A percentile compares a stretch with the other conserved stretches of the same genome.
phyloP scores from a whole-genome alignment of 352 stramenopile genomes.

The Aphanomyces invadans region DNA sequence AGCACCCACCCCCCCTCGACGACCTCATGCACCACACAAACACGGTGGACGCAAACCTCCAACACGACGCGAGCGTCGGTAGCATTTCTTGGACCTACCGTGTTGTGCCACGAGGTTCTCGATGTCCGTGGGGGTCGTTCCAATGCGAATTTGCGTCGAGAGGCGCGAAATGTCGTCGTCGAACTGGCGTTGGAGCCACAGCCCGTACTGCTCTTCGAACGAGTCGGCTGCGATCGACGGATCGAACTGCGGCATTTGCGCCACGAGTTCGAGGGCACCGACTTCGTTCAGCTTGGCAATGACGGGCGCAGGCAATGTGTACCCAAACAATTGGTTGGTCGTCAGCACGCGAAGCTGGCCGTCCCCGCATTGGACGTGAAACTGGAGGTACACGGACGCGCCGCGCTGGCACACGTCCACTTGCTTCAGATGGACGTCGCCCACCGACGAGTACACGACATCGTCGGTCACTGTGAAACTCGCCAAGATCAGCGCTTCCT shows the following conservation, averaged over 20 bases:
- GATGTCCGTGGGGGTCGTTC: conserved; percentile 17
- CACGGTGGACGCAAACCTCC: too few relatives aligned
- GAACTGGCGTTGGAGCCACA: conserved; percentile 81
- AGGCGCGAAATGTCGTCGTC: conserved; percentile 56
- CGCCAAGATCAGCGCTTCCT: conserved; percentile 3
- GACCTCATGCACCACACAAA: too few relatives aligned
- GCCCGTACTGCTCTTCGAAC: conserved; percentile 82
- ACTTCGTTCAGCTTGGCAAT: conserved; percentile 57
- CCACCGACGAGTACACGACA: conserved; percentile 59
- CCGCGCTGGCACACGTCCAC: conserved; percentile 55
- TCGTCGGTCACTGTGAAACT: conserved; percentile 7
- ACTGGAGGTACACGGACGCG: conserved; percentile 68
- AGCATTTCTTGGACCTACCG: too few relatives aligned
- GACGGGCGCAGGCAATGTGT: conserved; percentile 51
- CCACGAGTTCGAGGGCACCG: conserved; percentile 35
- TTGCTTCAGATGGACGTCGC: conserved; percentile 73
- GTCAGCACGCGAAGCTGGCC: conserved; percentile 50
- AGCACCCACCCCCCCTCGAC: background rate
- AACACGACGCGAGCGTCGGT: too few relatives aligned
- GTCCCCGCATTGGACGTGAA: conserved; percentile 53
- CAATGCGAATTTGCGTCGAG: conserved; percentile 24
- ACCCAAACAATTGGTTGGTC: conserved; percentile 68
- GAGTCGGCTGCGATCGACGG: conserved; percentile 22
- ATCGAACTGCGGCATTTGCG: conserved; percentile 11
- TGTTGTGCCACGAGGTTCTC: conserved; percentile 17